Evolutionary conservation across 805 yeast species (phyloP).

Genomic region (Wickerhamiella qilinensis): DNA sequence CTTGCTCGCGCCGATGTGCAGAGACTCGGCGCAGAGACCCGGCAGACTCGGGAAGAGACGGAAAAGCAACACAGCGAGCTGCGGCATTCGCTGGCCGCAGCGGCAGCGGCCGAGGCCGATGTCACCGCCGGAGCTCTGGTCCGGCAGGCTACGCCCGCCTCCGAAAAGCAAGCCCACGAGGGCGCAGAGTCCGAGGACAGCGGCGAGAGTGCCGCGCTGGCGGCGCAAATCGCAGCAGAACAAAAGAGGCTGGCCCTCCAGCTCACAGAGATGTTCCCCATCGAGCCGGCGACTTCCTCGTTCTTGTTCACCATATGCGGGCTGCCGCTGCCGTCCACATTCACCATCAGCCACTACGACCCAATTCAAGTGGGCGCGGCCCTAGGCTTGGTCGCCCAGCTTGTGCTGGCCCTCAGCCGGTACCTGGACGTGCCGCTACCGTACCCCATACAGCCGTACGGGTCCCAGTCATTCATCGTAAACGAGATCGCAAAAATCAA

Average conservation of each 20-base stretch:
- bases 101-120: too few species aligned
- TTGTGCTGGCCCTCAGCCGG: slow-evolving; percentile 26
- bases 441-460: slow-evolving; percentile 33
- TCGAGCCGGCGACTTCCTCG: slow-evolving; percentile 14
- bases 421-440: slow-evolving; percentile 31
- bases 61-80: too few species aligned
- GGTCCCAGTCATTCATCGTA: slow-evolving; percentile 32
- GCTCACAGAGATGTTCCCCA: slow-evolving; percentile 22
- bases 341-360: slow-evolving; percentile 16
- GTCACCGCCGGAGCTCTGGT: too few species aligned
- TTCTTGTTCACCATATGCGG: slow-evolving; percentile 24
- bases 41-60: too few species aligned
- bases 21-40: too few species aligned
- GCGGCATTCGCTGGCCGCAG: too few species aligned
- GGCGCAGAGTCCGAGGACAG: too few species aligned
- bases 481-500: slow-evolving; percentile 31
- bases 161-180: too few species aligned
- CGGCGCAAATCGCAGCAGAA: slow-evolving; percentile 3
- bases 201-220: too few species aligned
- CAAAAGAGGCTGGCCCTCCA: slow-evolving; percentile 18
- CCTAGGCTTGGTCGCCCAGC: slow-evolving; percentile 31
- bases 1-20: too few species aligned
- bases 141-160: background rate
- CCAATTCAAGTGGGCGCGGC: slow-evolving; percentile 32
- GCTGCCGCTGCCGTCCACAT: slow-evolving; percentile 19